Base-by-base conservation (phyloP, 1,284 basidiomycete species). In the Marasmius tenuissimus region DNA sequence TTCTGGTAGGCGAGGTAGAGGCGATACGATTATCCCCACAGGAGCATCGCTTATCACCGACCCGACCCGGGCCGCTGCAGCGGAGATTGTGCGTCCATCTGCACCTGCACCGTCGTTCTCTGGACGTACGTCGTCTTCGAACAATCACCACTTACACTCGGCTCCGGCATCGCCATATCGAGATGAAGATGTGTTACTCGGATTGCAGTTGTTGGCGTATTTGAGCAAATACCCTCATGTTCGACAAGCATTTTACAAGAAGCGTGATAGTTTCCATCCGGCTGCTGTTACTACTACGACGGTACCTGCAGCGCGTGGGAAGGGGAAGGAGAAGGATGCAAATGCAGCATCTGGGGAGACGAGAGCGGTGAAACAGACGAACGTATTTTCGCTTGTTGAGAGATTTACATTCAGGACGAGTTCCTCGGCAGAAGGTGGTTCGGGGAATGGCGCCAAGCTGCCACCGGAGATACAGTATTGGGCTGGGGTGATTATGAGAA, bases 401-500 rank as follows among this genome's bases (percentile, higher is more conserved):
- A 81, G 95, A 52, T 98, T 97, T 79, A 98, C 97, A 0, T 96
- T 96, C 78, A 87, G 94, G 52, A 92, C 95, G 0, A 92, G 92
- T 57, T 87, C 91, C 20, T 86, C 87, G 1, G 93, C 52, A 96
- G 71, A 84, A 85, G 34, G 85, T 89, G 67, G 45, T 18, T 18
- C 20, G 9, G 16, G 45, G 9, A 47, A 78, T 93, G 62, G 84
- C 85, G 7, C 88, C 4, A 81, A 82, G 60, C 81, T 98, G 5
- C 94, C 96, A 0, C 82, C 83, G 22, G 96, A 98, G 75, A 97
- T 99, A 57, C 95, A 98, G 77, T 98, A 98, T 72, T 99, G 97
- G 97, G 97, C 97, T 0, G 96, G 96, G 3, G 97, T 98, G 12
- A 98, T 98, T 71, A 99, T 99, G 97, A 86, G 97, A 58, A 99